These are phyloP conservation scores for Sanghuangporus sanghuang DNA, from an alignment of 1,284 basidiomycete species.

Conservation along the genomic window DNA sequence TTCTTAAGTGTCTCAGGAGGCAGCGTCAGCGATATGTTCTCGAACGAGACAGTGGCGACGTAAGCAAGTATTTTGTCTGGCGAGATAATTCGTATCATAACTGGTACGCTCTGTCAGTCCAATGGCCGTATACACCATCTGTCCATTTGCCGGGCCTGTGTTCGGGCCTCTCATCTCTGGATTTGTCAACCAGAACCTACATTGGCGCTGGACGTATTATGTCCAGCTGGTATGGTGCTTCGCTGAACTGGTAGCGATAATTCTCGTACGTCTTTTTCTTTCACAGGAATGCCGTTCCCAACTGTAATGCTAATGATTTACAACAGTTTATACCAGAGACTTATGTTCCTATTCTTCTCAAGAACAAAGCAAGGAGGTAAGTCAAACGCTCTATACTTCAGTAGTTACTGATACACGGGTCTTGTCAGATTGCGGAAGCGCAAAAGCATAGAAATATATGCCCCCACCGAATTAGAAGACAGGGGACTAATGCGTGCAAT, in stretches of 20 bases:
- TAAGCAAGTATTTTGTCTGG: slow-evolving; percentile 26
- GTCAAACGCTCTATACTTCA: background rate
- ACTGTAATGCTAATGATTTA: background rate
- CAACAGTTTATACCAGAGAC: slow-evolving; percentile 69
- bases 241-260: slow-evolving; percentile 38
- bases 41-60: slow-evolving; percentile 57
- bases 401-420: background rate
- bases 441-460: slow-evolving; percentile 37
- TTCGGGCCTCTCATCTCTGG: slow-evolving; percentile 54
- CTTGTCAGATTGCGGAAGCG: slow-evolving; percentile 31
- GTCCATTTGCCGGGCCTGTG: slow-evolving; percentile 74
- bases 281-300: background rate
- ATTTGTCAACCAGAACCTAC: slow-evolving; percentile 47
- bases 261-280: slow-evolving; percentile 36
- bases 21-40: slow-evolving; percentile 72
- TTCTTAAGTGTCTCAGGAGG: slow-evolving; percentile 82
- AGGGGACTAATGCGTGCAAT: slow-evolving; percentile 41
- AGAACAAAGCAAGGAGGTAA: slow-evolving; percentile 44
- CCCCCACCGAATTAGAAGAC: slow-evolving; percentile 23
- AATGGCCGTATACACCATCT: slow-evolving; percentile 71
- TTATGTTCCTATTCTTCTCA: slow-evolving; percentile 59
- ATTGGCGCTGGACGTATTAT: slow-evolving; percentile 81
- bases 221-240: slow-evolving; percentile 62
- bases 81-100: background rate
- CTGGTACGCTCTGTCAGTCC: slow-evolving; percentile 40